Evolutionary conservation across 2,329 filamentous ascomycete genomes (phyloP).

Genomic region (Amauroascus verrucosus): DNA sequence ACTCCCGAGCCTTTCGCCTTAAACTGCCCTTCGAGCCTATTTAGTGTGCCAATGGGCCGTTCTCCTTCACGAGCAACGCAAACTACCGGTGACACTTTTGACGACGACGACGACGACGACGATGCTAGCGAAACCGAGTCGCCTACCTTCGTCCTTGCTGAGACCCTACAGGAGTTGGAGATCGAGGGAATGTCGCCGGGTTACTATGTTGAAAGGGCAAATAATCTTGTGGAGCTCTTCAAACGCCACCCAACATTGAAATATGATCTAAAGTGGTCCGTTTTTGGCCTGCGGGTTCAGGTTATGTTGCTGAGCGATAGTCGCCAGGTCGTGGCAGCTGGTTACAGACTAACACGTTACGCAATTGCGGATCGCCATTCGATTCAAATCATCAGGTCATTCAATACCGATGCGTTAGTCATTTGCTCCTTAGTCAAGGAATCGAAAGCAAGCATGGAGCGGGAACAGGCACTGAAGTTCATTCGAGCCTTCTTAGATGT

Average conservation of each 20-base stretch:
- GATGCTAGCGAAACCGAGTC: slow-evolving; percentile 63
- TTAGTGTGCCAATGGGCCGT: slow-evolving; percentile 46
- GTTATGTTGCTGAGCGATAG: slow-evolving; percentile 93
- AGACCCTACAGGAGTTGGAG: slow-evolving; percentile 83
- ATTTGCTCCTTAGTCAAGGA: slow-evolving; percentile 90
- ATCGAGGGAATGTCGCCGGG: slow-evolving; percentile 78
- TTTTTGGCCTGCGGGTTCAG: slow-evolving; percentile 89
- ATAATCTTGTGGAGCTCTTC: slow-evolving; percentile 91
- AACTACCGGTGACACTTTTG: slow-evolving; percentile 32
- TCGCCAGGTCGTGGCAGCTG: slow-evolving; percentile 87
- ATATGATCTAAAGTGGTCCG: slow-evolving; percentile 91
- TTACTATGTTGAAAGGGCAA: slow-evolving; percentile 89
- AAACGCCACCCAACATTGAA: slow-evolving; percentile 87
- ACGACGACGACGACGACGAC: slow-evolving; percentile 47
- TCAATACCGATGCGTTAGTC: slow-evolving; percentile 88
- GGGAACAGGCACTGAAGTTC: slow-evolving; percentile 95
- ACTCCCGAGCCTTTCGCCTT: slow-evolving; percentile 36
- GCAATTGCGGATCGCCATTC: slow-evolving; percentile 87
- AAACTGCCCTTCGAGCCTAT: slow-evolving; percentile 47
- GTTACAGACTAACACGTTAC: slow-evolving; percentile 86
- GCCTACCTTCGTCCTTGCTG: slow-evolving; percentile 80
- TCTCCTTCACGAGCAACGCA: slow-evolving; percentile 38
- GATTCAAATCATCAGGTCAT: slow-evolving; percentile 70
- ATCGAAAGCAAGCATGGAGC: slow-evolving; percentile 89
- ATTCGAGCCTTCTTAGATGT: slow-evolving; percentile 90